Evolutionary conservation across 495 filamentous ascomycete genomes (phyloP).

Genomic region (Pseudotulostoma volvatum): DNA sequence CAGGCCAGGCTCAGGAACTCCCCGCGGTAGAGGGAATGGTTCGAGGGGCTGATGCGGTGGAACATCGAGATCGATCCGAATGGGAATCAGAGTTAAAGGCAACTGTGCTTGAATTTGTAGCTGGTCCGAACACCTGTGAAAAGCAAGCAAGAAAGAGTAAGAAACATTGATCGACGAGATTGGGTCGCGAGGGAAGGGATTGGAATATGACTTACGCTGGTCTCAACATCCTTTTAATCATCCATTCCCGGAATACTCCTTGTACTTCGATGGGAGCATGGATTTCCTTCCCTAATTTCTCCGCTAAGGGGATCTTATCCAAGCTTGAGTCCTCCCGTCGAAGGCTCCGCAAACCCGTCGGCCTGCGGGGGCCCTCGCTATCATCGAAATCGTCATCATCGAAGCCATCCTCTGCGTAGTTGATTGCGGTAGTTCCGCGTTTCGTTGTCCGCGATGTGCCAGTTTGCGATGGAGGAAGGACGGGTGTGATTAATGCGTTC

Average conservation of each 20-base stretch:
- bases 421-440: constrained; percentile 87
- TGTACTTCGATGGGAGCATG: constrained; percentile 64
- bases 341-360: constrained; percentile 70
- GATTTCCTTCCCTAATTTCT: constrained; percentile 77
- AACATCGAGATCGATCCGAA: constrained; percentile 90
- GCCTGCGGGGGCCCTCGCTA: constrained; percentile 57
- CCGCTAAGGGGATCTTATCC: constrained; percentile 42
- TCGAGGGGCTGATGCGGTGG: constrained; percentile 59
- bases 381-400: constrained; percentile 94
- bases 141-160: constrained; percentile 4
- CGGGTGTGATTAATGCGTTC: constrained; percentile 81
- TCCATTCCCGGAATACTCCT: constrained; percentile 89
- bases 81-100: constrained; percentile 81
- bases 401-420: constrained; percentile 91
- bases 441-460: constrained; percentile 76
- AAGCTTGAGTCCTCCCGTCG: constrained; percentile 57
- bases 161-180: constrained; percentile 1
- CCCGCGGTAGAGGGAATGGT: constrained; percentile 49
- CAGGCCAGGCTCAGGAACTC: constrained; percentile 42
- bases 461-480: constrained; percentile 51
- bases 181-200: constrained; percentile 3
- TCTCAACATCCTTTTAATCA: constrained; percentile 55
- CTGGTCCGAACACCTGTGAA: constrained; percentile 37
- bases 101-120: constrained; percentile 69
- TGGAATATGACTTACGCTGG: constrained; percentile 22